A percentile compares a stretch with the other conserved stretches of the same genome.
Evolutionary conservation across 495 filamentous ascomycete species (phyloP).

Genomic region (Staphylotrichum tortipilum): DNA sequence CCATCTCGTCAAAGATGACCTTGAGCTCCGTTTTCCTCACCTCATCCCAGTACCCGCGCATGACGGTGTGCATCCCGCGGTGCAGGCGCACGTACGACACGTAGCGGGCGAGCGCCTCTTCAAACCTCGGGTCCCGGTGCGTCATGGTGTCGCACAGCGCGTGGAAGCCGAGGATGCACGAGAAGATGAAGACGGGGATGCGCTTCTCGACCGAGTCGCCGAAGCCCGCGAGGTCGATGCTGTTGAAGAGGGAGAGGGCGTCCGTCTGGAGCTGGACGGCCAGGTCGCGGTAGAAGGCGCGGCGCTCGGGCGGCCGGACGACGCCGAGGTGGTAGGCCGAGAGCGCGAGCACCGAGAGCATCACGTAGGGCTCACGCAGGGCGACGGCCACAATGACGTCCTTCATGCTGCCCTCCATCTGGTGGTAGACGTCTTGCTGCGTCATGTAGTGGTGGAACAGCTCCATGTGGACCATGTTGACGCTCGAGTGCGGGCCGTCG

Average conservation of each 20-base stretch:
- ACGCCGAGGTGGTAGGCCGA: constrained; percentile 38
- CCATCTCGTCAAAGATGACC: constrained; percentile 16
- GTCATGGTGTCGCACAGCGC: constrained; percentile 38
- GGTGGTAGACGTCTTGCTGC: constrained; percentile 3
- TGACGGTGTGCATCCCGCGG: constrained; percentile 31
- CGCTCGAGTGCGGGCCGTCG: constrained; percentile 3
- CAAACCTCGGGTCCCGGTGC: constrained; percentile 24
- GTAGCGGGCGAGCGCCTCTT: constrained; percentile 32
- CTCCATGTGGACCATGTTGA: constrained; percentile 28
- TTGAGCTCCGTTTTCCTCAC: constrained; percentile 16
- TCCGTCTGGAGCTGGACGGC: constrained; percentile 43
- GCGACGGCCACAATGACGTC: constrained; percentile 14
- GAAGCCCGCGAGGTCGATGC: constrained; percentile 16
- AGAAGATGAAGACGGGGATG: constrained; percentile 42
- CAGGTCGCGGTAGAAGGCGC: constrained; percentile 32
- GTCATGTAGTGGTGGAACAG: constrained; percentile 27
- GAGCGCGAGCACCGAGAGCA: constrained; percentile 40
- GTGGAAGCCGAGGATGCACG: constrained; percentile 36
- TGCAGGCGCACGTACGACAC: constrained; percentile 36
- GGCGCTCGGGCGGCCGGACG: constrained; percentile 20
- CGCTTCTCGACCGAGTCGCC: constrained; percentile 26
- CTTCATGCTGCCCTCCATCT: background rate
- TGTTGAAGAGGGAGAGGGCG: constrained; percentile 39
- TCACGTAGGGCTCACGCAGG: constrained; percentile 26
- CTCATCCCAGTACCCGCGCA: constrained; percentile 19